phyloP scores from a whole-genome alignment of 2,329 filamentous ascomycete species.

The Fusarium nodosum region DNA sequence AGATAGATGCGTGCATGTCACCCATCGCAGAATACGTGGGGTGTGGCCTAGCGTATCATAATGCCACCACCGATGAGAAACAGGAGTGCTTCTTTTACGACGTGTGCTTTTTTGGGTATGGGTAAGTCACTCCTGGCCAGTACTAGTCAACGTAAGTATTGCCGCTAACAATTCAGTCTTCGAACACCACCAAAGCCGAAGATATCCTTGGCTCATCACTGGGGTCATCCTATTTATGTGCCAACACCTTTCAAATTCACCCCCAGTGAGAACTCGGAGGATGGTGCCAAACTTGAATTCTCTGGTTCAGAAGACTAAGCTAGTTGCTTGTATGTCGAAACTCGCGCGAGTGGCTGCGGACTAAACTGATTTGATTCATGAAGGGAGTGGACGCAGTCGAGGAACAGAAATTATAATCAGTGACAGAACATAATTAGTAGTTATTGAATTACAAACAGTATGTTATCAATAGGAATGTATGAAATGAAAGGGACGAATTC shows the following conservation, averaged over 20 bases:
- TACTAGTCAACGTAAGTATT: not conserved
- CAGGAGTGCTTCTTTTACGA: not conserved
- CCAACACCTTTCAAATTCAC: not conserved
- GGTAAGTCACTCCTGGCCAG: not conserved
- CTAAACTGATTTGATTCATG: too few relatives aligned
- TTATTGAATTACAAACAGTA: not conserved
- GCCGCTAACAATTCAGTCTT: not conserved
- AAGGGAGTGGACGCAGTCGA: not conserved
- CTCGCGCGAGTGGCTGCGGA: not conserved
- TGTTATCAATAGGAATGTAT: not conserved
- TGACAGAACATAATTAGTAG: constrained; percentile 1
- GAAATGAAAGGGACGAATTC: not conserved
- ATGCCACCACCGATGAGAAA: not conserved
- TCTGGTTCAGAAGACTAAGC: too few relatives aligned
- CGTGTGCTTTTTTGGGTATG: not conserved
- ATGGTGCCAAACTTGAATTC: not conserved
- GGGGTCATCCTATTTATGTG: not conserved
- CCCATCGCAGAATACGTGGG: not conserved
- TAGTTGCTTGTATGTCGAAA: not conserved
- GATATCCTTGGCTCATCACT: not conserved
- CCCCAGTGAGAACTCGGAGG: not conserved
- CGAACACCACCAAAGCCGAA: not conserved
- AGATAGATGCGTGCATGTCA: not conserved
- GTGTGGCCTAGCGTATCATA: not conserved
- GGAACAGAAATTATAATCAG: not conserved